Evolutionary conservation across 192 early-diverging fungal genomes (phyloP).

Genomic region (Gaertneriomyces sp.): DNA sequence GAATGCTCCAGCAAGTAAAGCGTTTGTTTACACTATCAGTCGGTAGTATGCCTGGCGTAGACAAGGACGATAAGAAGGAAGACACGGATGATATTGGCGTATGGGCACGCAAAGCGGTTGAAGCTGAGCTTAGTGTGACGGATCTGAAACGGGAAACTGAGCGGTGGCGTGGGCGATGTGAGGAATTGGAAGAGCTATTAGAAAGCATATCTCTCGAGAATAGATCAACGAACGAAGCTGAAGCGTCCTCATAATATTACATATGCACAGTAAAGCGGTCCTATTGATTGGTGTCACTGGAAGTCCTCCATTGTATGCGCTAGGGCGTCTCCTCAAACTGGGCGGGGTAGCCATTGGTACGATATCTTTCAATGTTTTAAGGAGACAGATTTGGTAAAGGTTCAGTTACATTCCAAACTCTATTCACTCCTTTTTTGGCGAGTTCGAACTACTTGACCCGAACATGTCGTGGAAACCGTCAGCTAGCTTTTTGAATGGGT

Average conservation of each 20-base stretch:
- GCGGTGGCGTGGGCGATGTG: constrained; percentile 17
- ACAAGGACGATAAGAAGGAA: constrained; percentile 2
- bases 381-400: no score
- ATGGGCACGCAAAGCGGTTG: neutral
- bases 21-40: constrained; percentile 11
- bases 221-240: no score
- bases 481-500: neutral
- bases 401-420: neutral
- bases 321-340: no score
- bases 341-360: no score
- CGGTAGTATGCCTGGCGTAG: constrained; percentile 8
- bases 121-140: neutral
- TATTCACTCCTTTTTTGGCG: constrained; percentile 36
- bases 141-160: constrained; percentile 15
- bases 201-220: neutral
- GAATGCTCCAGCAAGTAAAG: constrained; percentile 6
- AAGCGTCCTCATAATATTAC: no score
- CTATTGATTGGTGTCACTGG: no score
- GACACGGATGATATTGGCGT: constrained; percentile 1
- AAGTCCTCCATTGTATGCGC: no score
- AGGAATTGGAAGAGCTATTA: constrained; percentile 29
- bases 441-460: constrained; percentile 24
- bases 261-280: no score
- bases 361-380: no score
- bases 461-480: no score